phyloP scores from a whole-genome alignment of 2,329 filamentous ascomycete species.

The Cephalotrichum gorgonifer region DNA sequence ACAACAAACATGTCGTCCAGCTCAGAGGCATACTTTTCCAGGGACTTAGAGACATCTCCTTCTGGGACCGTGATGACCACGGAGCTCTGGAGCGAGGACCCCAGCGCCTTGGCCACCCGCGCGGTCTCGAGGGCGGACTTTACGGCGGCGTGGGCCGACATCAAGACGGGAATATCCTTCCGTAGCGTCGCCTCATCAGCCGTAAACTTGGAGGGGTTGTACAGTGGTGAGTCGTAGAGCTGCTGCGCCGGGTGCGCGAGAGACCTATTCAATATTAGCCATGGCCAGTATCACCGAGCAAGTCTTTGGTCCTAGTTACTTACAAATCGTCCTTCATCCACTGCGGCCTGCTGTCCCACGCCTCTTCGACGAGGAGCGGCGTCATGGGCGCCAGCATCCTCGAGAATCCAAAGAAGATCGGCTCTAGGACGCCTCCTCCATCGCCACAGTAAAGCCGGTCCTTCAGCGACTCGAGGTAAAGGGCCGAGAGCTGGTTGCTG shows the following conservation, averaged over 20 bases:
- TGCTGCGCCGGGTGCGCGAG: constrained; percentile 32
- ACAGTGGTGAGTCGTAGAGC: constrained; percentile 32
- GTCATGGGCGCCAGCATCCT: constrained; percentile 73
- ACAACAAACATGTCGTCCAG: constrained; percentile 60
- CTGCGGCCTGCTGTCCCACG: constrained; percentile 66
- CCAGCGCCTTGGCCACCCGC: constrained; percentile 59
- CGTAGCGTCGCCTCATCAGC: constrained; percentile 27
- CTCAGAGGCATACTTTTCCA: constrained; percentile 33
- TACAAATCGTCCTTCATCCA: constrained; percentile 44
- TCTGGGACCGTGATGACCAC: constrained; percentile 46
- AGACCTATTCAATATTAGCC: constrained; percentile 15
- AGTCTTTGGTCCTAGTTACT: constrained; percentile 14
- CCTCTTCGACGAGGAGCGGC: constrained; percentile 78
- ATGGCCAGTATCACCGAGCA: neutral
- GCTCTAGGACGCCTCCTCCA: constrained; percentile 50
- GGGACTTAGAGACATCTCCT: constrained; percentile 17
- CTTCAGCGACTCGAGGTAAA: constrained; percentile 89
- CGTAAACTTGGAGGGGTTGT: constrained; percentile 27
- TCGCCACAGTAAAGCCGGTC: constrained; percentile 83
- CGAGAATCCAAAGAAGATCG: constrained; percentile 62
- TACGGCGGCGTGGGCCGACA: constrained; percentile 51
- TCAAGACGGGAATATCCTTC: constrained; percentile 34
- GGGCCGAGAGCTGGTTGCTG: constrained; percentile 73
- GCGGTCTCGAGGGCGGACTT: constrained; percentile 68
- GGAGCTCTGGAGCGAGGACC: constrained; percentile 70